A percentile compares a stretch with the other conserved stretches of the same genome.
These are phyloP conservation scores for Venturia nashicola DNA, from an alignment of 2,329 filamentous ascomycete species.

Conservation along the genomic window DNA sequence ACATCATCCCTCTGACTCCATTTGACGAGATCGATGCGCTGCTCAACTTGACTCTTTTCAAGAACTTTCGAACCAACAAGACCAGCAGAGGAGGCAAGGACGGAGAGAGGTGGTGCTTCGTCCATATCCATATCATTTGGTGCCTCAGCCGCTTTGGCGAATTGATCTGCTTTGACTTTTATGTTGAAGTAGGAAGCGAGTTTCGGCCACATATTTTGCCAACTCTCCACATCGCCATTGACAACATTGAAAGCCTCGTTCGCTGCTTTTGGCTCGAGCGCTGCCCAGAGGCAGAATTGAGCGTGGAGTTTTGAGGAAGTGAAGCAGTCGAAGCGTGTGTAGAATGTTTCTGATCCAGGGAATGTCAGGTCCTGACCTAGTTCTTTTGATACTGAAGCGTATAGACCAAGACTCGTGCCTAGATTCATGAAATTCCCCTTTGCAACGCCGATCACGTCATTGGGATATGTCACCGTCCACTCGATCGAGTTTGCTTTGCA, in stretches of 20 bases:
- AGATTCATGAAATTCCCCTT: conserved; percentile 27
- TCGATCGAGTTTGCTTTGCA: conserved; percentile 21
- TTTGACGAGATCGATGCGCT: conserved; percentile 28
- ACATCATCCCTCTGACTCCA: conserved; percentile 29
- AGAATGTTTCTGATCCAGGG: conserved; percentile 19
- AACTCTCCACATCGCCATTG: conserved; percentile 30
- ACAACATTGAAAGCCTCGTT: conserved; percentile 32
- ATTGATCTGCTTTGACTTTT: conserved; percentile 20
- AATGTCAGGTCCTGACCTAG: conserved; percentile 17
- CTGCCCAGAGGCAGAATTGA: conserved; percentile 22
- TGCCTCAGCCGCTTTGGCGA: conserved; percentile 8
- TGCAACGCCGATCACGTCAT: conserved; percentile 33
- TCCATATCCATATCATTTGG: conserved; percentile 13
- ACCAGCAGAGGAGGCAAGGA: conserved; percentile 19
- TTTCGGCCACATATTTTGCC: conserved; percentile 32
- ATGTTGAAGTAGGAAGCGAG: conserved; percentile 25
- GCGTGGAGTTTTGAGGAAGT: conserved; percentile 18
- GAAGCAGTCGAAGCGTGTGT: conserved; percentile 20
- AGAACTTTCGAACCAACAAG: conserved; percentile 13
- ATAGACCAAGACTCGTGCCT: conserved; percentile 18
- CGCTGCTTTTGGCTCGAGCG: conserved; percentile 20
- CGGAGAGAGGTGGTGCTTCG: conserved; percentile 19
- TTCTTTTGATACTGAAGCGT: conserved; percentile 19
- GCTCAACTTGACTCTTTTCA: conserved; percentile 20
- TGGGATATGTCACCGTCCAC: conserved; percentile 32